phyloP scores from a whole-genome alignment of 192 early-diverging fungal genomes.

The Coemansia umbellata region DNA sequence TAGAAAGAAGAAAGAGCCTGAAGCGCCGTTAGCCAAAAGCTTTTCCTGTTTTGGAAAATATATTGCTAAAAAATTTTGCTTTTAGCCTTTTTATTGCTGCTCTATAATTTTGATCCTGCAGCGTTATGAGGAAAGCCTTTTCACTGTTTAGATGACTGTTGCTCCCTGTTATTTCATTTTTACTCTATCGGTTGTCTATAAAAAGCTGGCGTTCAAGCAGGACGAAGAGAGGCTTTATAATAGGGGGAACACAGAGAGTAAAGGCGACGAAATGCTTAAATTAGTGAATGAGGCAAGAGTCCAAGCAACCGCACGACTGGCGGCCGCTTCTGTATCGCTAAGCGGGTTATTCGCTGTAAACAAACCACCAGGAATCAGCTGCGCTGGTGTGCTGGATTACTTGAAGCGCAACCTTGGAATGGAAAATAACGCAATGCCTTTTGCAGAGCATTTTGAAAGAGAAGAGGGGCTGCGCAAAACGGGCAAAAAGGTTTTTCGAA shows the following conservation, averaged over 20 bases:
- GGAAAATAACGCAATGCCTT: slow-evolving; percentile 9
- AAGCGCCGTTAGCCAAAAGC: no score
- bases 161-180: not conserved
- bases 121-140: not conserved
- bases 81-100: no score
- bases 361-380: slow-evolving; percentile 49
- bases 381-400: slow-evolving; percentile 38
- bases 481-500: slow-evolving; percentile 16
- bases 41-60: no score
- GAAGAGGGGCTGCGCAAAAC: slow-evolving; percentile 14
- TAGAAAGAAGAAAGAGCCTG: not conserved
- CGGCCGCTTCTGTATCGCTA: not conserved
- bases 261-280: slow-evolving; percentile 11
- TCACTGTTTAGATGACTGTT: not conserved
- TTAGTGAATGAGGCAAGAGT: slow-evolving; percentile 12
- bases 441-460: slow-evolving; percentile 31
- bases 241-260: no score
- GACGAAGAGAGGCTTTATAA: no score
- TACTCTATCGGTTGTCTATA: not conserved
- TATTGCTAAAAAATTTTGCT: no score
- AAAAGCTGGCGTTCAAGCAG: no score
- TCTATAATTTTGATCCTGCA: no score
- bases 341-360: slow-evolving; percentile 42
- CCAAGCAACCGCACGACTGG: not conserved
- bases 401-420: slow-evolving; percentile 37